Percentiles rank a stretch among this genome's conserved stretches.
Conservation (phyloP, 2,329 filamentous ascomycete species). For the Colletotrichum sp. region DNA sequence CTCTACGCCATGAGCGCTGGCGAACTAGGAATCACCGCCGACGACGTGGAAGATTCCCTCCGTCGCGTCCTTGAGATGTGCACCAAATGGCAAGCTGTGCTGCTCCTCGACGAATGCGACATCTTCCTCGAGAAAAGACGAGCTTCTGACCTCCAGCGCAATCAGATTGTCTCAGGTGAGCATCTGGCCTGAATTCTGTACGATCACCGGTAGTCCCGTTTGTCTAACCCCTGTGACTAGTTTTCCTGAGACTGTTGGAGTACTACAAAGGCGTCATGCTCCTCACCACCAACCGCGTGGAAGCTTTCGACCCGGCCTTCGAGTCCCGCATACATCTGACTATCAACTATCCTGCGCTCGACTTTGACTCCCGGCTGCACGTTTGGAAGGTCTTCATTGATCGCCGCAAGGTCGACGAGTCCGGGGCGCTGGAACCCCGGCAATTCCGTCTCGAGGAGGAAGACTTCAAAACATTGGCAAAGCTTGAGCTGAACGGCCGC, state of each 20-base stretch:
- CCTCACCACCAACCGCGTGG: neutral
- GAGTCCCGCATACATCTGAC: neutral
- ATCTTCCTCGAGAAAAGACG: neutral
- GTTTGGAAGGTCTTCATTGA: neutral
- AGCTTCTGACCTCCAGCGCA: neutral
- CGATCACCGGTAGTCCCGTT: neutral
- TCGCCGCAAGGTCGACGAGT: neutral
- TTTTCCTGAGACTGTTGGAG: neutral
- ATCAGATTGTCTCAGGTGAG: neutral
- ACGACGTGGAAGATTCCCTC: neutral
- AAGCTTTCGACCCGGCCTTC: neutral
- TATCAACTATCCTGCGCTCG: neutral
- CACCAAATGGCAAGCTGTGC: neutral
- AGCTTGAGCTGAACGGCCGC: neutral
- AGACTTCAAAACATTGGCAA: neutral
- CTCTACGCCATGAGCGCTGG: neutral
- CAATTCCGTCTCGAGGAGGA: neutral
- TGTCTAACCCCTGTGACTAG: neutral
- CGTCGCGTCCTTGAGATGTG: neutral
- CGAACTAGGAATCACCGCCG: neutral
- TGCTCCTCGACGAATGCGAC: neutral
- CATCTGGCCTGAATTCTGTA: rapidly evolving
- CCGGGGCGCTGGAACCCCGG: neutral
- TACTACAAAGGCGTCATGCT: neutral
- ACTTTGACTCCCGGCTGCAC: neutral